Evolutionary conservation across 2,329 filamentous ascomycete genomes (phyloP), one percentile per base, ranked within the genome.

Genomic region (Sporothrix inflata): DNA sequence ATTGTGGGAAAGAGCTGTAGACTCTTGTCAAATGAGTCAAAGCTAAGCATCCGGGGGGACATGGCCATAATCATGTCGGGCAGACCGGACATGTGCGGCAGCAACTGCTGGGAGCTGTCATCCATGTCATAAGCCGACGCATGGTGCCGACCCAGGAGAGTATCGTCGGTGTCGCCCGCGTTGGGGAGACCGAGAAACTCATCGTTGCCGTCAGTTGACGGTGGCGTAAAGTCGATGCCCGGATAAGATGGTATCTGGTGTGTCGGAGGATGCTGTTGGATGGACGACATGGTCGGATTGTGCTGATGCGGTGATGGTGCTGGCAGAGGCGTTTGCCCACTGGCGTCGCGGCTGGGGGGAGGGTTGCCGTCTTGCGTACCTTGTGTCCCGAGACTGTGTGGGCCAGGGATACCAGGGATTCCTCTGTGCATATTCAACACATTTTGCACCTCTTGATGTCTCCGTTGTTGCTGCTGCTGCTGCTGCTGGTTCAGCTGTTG

Each of bases 1-100:
- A 78, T 76, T 12, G 74, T 76, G 4, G 76, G 77, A 24, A 76
- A 78, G 49, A 77, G 72, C 16, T 74, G 76, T 61, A 76, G 71
- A 12, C 63, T 74, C 16, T 74, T 73, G 21, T 75, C 73, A 70
- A 75, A 75, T 6, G 76, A 75, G 24, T 77, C 76, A 49, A 77
- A 77, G 1, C 57, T 70, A 2, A 77, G 68, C 40, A 75, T 74
- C 8, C 76, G 69, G 5, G 76, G 76, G 3, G 76, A 77, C 69
- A 75, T 75, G 3, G 75, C 57, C 19, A 77, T 38, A 8, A 76
- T 60, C 21, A 74, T 75, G 8, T 76, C 74, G 0, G 74, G 73
- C 3, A 75, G 70, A 11, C 74, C 73, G 1, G 73, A 69, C 16
- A 75, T 60, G 3, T 69, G 69, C 38, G 75, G 72, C 1, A 74